Evolutionary conservation across 345 rosid species (phyloP).

Genomic region (Eucalyptus regnans): DNA sequence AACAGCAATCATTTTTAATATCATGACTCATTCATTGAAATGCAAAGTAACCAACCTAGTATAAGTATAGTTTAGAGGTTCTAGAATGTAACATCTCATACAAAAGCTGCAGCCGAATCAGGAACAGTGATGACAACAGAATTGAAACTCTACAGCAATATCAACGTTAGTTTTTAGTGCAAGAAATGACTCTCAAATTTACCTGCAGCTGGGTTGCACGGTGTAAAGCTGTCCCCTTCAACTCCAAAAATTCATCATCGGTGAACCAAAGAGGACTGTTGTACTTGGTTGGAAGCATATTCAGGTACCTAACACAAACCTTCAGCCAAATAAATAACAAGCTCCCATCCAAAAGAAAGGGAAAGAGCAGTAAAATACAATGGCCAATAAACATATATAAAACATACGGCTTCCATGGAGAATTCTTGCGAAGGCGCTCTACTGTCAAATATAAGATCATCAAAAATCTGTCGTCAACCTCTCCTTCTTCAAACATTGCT

Average conservation of each 20-base stretch:
- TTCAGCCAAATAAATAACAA: constrained; percentile 1
- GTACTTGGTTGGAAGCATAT: constrained; percentile 77
- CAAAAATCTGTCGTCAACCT: constrained; percentile 84
- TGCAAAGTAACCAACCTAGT: background rate
- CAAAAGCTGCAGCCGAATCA: background rate
- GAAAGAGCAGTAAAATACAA: background rate
- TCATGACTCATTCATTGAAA: background rate
- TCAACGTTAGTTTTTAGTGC: background rate
- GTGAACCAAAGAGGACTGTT: constrained; percentile 88
- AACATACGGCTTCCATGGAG: constrained; percentile 84
- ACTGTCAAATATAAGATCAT: constrained; percentile 66
- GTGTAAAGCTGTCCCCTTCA: constrained; percentile 66
- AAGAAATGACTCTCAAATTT: background rate
- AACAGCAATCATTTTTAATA: constrained; percentile 3
- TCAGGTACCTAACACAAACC: constrained; percentile 51
- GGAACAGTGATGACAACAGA: background rate
- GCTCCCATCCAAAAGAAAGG: background rate
- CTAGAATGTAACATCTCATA: background rate
- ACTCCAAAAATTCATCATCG: constrained; percentile 62
- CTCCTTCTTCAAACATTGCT: constrained; percentile 70
- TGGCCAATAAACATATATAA: background rate
- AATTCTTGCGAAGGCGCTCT: constrained; percentile 64
- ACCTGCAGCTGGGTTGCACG: constrained; percentile 83
- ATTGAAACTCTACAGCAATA: background rate
- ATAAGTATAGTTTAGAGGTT: background rate